Evolutionary conservation across 306 rosid genomes (phyloP).

Genomic region (Boehmeria nivea): DNA sequence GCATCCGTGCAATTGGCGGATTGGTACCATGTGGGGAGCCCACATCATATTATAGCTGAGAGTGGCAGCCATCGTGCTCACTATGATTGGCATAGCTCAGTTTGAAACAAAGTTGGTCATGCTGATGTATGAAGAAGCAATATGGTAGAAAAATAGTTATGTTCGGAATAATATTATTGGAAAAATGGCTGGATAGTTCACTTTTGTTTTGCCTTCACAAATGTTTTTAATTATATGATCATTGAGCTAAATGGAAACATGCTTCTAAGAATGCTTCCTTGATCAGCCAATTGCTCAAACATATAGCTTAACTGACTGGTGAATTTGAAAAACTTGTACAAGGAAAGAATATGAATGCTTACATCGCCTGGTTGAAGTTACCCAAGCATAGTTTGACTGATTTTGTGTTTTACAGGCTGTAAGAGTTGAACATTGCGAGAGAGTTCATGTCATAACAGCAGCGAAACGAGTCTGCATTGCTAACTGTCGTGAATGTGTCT

Average conservation of each 20-base stretch:
- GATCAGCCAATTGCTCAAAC: background rate
- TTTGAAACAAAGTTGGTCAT: background rate
- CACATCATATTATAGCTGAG: background rate
- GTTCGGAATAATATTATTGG: too few species aligned
- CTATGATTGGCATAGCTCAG: background rate
- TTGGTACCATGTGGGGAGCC: background rate
- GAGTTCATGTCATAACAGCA: constrained; percentile 92
- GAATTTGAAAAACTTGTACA: background rate
- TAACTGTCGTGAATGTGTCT: constrained; percentile 92
- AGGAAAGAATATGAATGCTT: background rate
- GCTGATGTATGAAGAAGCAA: constrained; percentile 4
- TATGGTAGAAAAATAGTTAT: background rate
- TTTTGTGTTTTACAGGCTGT: constrained; percentile 67
- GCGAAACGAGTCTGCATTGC: constrained; percentile 91
- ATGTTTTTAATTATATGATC: too few species aligned
- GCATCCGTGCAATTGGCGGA: background rate
- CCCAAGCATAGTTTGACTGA: constrained; percentile 1
- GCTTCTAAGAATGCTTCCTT: too few species aligned
- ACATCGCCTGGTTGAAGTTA: constrained; percentile 16
- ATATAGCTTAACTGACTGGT: background rate
- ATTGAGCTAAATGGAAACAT: too few species aligned
- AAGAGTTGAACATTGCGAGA: constrained; percentile 94
- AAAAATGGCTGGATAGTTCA: too few species aligned
- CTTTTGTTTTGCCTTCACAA: too few species aligned
- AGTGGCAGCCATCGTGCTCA: background rate